Evolutionary conservation across 2,329 filamentous ascomycete species (phyloP), one percentile per base, ranked within the genome.

Genomic region (Penicillium griseofulvum): DNA sequence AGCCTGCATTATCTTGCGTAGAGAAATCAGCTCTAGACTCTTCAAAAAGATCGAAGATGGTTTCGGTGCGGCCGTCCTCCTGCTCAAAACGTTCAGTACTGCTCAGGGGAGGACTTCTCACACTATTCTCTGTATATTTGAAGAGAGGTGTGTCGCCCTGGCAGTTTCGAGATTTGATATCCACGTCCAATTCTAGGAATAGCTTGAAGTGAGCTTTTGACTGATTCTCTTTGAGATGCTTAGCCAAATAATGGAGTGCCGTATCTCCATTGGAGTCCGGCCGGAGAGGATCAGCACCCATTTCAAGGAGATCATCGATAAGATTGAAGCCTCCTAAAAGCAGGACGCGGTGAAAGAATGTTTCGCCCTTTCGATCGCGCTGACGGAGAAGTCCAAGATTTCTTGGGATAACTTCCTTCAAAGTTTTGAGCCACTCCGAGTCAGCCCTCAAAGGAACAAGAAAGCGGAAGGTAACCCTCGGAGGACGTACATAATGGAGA

Each of bases 351-450:
- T 55, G 47, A 24, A 55, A 48, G 7, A 48, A 42, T 11, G 55
- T 58, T 14, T 58, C 19, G n/a, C 55, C 55, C 3, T 43, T 17
- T 3, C 17, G 29, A 17, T 60, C 50, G 12, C 49, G 55, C 12
- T 42, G 39, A 12, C 51, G 28, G 3, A 36, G 43, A 28, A 22
- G 31, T 22, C 14, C 12, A 42, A n/a, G 34, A 42, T 12, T 47
- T 12, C 9, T 9, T 12, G 26, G 16, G n/a, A n/a, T 17, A 17
- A 24, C 9, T n/a, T 37, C 19, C 9, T 28, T 11, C 10, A 28
- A 5, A 3, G 17, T n/a, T 7, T 19, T 61, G 58, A 10, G 57
- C 39, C 39, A 57, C 42, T 36, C 33, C 2, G 16, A n/a, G 16
- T 36, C 33, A 9, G 4, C 16, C 2, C 1, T 7, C 16, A n/a